Evolutionary conservation across 352 stramenopile species (phyloP).

Genomic region (Globisporangium cylindrosporum): DNA sequence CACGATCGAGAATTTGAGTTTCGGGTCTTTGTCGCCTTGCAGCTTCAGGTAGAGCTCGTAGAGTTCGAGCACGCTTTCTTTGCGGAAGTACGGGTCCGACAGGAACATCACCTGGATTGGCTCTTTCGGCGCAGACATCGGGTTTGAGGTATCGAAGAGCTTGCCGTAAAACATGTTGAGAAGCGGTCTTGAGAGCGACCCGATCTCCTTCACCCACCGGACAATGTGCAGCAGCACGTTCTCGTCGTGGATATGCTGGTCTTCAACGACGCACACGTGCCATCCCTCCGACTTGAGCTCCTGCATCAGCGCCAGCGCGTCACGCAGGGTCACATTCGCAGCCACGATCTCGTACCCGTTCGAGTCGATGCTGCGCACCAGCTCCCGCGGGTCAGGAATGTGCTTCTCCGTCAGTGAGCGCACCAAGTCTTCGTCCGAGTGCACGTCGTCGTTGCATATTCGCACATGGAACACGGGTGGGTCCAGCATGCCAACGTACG

Average conservation of each 20-base stretch:
- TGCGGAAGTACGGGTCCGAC: conserved; percentile 93
- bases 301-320: conserved; percentile 75
- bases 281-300: conserved; percentile 76
- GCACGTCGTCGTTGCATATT: conserved; percentile 98
- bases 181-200: conserved; percentile 53
- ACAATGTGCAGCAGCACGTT: conserved; percentile 59
- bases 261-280: conserved; percentile 79
- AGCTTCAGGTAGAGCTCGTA: conserved; percentile 95
- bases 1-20: conserved; percentile 89
- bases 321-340: conserved; percentile 41
- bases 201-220: conserved; percentile 73
- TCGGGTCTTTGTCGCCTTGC: conserved; percentile 93
- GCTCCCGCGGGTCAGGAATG: conserved; percentile 51
- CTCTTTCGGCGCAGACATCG: conserved; percentile 42
- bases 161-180: conserved; percentile 69
- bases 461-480: conserved; percentile 83
- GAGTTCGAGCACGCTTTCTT: conserved; percentile 88
- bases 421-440: conserved; percentile 97
- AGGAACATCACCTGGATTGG: conserved; percentile 90
- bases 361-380: conserved; percentile 73
- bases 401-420: conserved; percentile 81
- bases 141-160: conserved; percentile 47
- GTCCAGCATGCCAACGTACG: conserved; percentile 14
- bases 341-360: conserved; percentile 72
- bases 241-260: conserved; percentile 72